Conservation (phyloP, 2,329 filamentous ascomycete genomes). For the Xylariales sp. region DNA sequence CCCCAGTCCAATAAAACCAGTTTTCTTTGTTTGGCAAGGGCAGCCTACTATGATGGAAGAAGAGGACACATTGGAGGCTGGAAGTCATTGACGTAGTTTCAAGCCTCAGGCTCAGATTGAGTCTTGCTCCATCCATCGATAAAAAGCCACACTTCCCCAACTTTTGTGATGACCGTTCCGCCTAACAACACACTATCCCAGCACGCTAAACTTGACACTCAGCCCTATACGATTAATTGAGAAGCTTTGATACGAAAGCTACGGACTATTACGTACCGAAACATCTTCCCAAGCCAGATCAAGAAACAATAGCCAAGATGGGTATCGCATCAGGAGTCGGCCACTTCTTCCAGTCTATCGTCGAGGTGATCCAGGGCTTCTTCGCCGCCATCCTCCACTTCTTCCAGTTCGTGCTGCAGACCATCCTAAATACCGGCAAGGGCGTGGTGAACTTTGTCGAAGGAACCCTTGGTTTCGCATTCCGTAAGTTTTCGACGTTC, state of each 20-base stretch:
- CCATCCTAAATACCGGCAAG: constrained; percentile 18
- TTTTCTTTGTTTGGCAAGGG: no score
- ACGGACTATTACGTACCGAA: no score
- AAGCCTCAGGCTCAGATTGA: not conserved
- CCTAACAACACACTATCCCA: not conserved
- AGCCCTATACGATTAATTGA: not conserved
- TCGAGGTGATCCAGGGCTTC: constrained; percentile 20
- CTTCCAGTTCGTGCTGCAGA: constrained; percentile 20
- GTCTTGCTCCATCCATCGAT: not conserved
- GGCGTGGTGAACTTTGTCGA: constrained; percentile 23
- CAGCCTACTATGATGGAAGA: no score
- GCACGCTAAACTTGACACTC: no score
- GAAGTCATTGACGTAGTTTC: not conserved
- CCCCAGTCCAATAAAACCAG: no score
- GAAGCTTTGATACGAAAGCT: no score
- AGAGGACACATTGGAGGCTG: no score
- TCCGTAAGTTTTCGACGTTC: constrained; percentile 26
- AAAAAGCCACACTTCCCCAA: not conserved
- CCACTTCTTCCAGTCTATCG: constrained; percentile 23
- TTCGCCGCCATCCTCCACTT: constrained; percentile 19
- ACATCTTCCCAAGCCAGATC: not conserved
- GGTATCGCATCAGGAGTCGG: constrained; percentile 24
- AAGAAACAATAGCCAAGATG: constrained; percentile 15
- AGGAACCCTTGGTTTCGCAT: constrained; percentile 26
- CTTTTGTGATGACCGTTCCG: not conserved